A percentile compares a stretch with the other conserved stretches of the same genome.
phyloP scores from a whole-genome alignment of 192 early-diverging fungal genomes.

The Chytriomyces hyalinus region DNA sequence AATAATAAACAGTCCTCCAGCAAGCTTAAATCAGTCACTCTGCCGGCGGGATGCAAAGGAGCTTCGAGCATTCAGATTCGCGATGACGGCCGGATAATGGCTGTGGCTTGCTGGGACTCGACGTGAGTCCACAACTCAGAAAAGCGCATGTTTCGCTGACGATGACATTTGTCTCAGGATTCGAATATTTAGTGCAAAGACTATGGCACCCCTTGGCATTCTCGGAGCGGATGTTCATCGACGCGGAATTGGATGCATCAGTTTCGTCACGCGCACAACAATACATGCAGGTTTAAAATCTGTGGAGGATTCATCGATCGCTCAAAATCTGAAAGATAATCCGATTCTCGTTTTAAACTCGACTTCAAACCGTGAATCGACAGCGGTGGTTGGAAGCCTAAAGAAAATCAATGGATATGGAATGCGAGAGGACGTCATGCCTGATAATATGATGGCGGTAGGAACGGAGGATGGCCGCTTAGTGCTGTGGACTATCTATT shows the following conservation, averaged over 20 bases:
- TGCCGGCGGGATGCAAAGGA: slow-evolving; percentile 26
- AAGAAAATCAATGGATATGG: slow-evolving; percentile 2
- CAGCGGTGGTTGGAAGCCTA: not conserved
- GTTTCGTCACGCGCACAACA: not conserved
- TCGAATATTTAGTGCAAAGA: slow-evolving; percentile 16
- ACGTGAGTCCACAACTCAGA: not conserved
- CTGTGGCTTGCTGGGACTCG: slow-evolving; percentile 29
- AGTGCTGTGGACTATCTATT: slow-evolving; percentile 24
- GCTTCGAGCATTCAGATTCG: not conserved
- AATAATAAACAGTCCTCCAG: not conserved
- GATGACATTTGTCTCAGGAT: not conserved
- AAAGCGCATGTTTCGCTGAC: not conserved
- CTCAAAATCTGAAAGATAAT: not conserved
- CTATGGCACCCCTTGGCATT: slow-evolving; percentile 3
- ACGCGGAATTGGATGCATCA: slow-evolving; percentile 12
- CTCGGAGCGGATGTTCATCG: slow-evolving; percentile 25
- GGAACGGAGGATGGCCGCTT: slow-evolving; percentile 15
- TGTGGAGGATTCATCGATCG: not conserved
- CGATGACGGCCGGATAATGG: slow-evolving; percentile 3
- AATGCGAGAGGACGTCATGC: slow-evolving; percentile 10
- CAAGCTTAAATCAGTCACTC: not conserved
- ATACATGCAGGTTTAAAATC: not conserved
- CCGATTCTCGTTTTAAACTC: not conserved
- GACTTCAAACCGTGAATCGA: not conserved
- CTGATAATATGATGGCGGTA: slow-evolving; percentile 27